These are phyloP conservation scores for Teunomyces aglyptinius DNA, from an alignment of 805 yeast species.

Conservation along the genomic window DNA sequence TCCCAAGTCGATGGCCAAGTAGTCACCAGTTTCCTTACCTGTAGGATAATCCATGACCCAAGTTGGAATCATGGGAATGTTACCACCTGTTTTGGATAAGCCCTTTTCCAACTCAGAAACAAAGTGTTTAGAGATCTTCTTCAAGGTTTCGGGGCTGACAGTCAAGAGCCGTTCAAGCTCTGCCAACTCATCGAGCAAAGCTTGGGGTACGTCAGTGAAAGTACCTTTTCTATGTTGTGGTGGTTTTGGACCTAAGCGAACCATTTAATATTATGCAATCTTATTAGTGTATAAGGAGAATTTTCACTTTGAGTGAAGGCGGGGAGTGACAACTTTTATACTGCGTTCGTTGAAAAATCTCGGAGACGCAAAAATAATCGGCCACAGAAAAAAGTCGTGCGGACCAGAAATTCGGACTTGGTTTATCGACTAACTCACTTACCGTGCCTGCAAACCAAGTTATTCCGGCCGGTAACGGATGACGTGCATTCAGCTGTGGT, in stretches of 20 bases:
- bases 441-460: neutral
- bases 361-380: constrained; percentile 3
- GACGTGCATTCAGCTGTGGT: neutral
- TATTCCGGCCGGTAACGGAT: neutral
- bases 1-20: constrained; percentile 92
- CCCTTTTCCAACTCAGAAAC: constrained; percentile 80
- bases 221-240: constrained; percentile 76
- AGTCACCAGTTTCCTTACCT: constrained; percentile 87
- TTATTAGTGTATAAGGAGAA: neutral
- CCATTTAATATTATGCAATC: constrained; percentile 45
- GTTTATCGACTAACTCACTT: too few relatives aligned
- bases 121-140: constrained; percentile 71
- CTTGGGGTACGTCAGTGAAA: constrained; percentile 61
- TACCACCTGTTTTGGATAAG: constrained; percentile 69
- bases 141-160: constrained; percentile 58
- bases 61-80: constrained; percentile 95
- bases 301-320: neutral
- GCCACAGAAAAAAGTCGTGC: constrained; percentile 1
- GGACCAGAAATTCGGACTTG: constrained; percentile 1
- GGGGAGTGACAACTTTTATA: neutral
- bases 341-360: constrained; percentile 2
- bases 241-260: constrained; percentile 78
- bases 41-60: constrained; percentile 96
- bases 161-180: constrained; percentile 61
- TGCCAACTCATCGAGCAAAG: constrained; percentile 55